These are phyloP conservation scores for Pharnaceum exiguum DNA, from an alignment of 148 eudicot species.

Conservation along the genomic window DNA sequence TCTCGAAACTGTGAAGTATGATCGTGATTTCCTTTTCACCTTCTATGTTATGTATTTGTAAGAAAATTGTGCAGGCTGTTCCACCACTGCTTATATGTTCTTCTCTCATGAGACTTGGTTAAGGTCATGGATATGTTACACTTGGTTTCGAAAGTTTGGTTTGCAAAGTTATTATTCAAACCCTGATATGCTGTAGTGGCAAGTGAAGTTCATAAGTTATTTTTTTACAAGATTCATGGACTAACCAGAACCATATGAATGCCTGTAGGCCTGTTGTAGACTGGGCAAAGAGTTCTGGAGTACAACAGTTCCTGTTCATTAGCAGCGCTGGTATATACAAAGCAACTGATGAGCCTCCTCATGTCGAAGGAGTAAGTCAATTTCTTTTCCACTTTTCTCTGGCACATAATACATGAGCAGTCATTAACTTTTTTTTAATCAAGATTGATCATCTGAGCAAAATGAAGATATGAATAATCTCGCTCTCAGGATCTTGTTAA, in stretches of 20 bases:
- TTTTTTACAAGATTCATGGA: background rate
- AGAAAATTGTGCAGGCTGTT: background rate
- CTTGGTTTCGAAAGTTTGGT: too few species aligned
- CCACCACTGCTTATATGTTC: too few species aligned
- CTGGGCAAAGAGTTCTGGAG: constrained; percentile 87
- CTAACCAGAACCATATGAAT: background rate
- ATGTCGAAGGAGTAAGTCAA: constrained; percentile 81
- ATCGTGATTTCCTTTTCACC: background rate
- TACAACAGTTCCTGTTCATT: constrained; percentile 65
- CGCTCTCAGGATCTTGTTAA: constrained; percentile 64
- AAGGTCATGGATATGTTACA: too few species aligned
- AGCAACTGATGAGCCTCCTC: constrained; percentile 90
- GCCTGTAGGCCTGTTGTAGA: constrained; percentile 77
- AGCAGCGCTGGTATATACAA: constrained; percentile 98
- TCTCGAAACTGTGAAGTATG: constrained; percentile 81
- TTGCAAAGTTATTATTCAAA: too few species aligned
- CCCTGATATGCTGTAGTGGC: too few species aligned
- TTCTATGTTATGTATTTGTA: too few species aligned
- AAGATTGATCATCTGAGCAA: background rate
- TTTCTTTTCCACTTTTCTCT: too few species aligned
- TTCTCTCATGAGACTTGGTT: too few species aligned
- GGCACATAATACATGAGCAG: too few species aligned
- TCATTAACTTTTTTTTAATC: background rate
- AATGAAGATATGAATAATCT: background rate
- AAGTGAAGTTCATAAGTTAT: too few species aligned